Percentiles rank a stretch among this genome's conserved stretches.
phyloP scores from a whole-genome alignment of 148 eudicot species.

The Pharnaceum exiguum region DNA sequence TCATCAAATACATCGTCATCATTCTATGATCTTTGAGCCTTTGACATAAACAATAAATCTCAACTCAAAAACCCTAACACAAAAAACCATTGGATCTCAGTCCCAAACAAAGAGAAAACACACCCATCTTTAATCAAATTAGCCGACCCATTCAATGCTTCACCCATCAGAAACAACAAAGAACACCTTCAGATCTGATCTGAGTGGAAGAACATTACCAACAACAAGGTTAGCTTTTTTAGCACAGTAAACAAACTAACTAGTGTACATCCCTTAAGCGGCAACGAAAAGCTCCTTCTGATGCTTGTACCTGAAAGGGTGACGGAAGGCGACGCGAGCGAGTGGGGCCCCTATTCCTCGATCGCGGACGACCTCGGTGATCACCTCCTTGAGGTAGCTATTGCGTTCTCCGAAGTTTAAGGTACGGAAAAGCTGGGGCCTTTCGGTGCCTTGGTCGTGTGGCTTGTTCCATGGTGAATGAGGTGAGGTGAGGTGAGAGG shows the following conservation, averaged over 20 bases:
- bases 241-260: slow-evolving; percentile 14
- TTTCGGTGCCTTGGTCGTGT: slow-evolving; percentile 14
- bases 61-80: too few species aligned
- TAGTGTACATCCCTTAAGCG: slow-evolving; percentile 18
- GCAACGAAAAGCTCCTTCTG: slow-evolving; percentile 8
- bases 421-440: slow-evolving; percentile 5
- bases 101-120: too few species aligned
- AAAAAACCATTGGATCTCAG: too few species aligned
- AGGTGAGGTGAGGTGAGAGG: too few species aligned
- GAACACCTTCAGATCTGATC: slow-evolving; percentile 8
- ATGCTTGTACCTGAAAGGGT: neutral
- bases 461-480: too few species aligned
- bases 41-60: too few species aligned
- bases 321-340: slow-evolving; percentile 2
- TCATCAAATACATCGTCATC: too few species aligned
- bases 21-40: too few species aligned
- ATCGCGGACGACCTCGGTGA: slow-evolving; percentile 12
- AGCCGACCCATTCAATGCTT: too few species aligned
- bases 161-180: too few species aligned
- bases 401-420: slow-evolving; percentile 1
- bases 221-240: slow-evolving; percentile 10
- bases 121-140: too few species aligned
- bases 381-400: slow-evolving; percentile 6
- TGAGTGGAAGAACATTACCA: slow-evolving; percentile 11
- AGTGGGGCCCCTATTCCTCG: slow-evolving; percentile 9